Evolutionary conservation across 1,284 basidiomycete genomes (phyloP), one percentile per base, ranked within the genome.

Genomic region (Malassezia psittaci): DNA sequence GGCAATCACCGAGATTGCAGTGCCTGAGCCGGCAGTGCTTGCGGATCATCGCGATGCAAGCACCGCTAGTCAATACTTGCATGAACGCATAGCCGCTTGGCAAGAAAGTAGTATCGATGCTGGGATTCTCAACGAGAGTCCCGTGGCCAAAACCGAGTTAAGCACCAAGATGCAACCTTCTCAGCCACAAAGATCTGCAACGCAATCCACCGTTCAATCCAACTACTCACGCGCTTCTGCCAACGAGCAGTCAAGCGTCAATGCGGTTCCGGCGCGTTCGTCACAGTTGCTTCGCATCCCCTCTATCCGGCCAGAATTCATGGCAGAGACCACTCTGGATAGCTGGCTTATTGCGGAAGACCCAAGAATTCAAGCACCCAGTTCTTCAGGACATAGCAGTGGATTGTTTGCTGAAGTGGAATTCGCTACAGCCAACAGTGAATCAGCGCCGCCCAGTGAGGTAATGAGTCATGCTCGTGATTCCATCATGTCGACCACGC

Each of bases 231-330:
- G 41, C 35, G 40, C 45, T 24, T 42, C 55, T 7, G n/a, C 40
- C 21, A 47, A 32, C 16, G 49, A 57, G 21, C 29, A 45, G 43
- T n/a, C 29, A 16, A 15, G 15, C 11, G 38, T 37, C 6, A 34
- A 42, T 15, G 49, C 54, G 10, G 47, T 47, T 33, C 16, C 11
- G 16, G 24, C 9, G 34, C 24, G 32, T 11, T n/a, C 24, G 19
- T 35, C 46, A 16, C 46, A 19, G 19, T 41, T 57, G 33, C 18
- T 48, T n/a, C 65, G 65, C 8, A 61, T 63, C 29, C 60, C 62
- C 4, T 67, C 67, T 47, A 66, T 70, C 29, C 60, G 62, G 21
- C 68, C 68, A 33, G 65, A 68, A 15, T 69, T 69, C 52, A 62
- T 47, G 16, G 60, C 68, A 13, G 63, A 62, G 9, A 70, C 68